Conservation (phyloP, 352 stramenopile genomes). For the Phytophthora hybrid region DNA sequence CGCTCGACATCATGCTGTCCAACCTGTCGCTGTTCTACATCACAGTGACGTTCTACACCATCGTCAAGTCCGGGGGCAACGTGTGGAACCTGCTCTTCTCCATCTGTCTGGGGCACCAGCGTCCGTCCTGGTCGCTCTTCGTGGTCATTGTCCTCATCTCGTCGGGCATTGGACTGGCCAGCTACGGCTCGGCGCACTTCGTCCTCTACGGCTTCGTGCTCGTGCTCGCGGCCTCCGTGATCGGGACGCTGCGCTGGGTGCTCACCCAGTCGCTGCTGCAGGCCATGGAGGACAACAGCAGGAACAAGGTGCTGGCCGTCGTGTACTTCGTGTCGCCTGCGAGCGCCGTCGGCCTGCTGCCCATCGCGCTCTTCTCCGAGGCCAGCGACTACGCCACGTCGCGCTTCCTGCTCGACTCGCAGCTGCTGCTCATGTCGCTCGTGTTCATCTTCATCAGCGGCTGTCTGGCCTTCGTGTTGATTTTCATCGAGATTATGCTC, state of each 20-base stretch:
- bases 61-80: slow-evolving; percentile 82
- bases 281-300: slow-evolving; percentile 56
- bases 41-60: slow-evolving; percentile 88
- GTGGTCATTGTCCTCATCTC: slow-evolving; percentile 75
- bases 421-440: slow-evolving; percentile 59
- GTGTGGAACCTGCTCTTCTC: slow-evolving; percentile 90
- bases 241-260: slow-evolving; percentile 82
- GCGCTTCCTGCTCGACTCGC: slow-evolving; percentile 61
- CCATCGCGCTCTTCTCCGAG: slow-evolving; percentile 70
- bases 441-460: slow-evolving; percentile 77
- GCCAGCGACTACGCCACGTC: slow-evolving; percentile 55
- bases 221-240: slow-evolving; percentile 73
- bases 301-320: slow-evolving; percentile 78
- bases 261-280: slow-evolving; percentile 86
- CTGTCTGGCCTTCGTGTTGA: slow-evolving; percentile 76
- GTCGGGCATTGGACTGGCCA: slow-evolving; percentile 72
- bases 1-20: slow-evolving; percentile 86
- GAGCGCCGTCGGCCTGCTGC: slow-evolving; percentile 74
- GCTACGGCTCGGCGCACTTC: slow-evolving; percentile 82
- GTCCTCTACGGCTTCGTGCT: slow-evolving; percentile 73
- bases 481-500: slow-evolving; percentile 86
- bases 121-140: slow-evolving; percentile 58
- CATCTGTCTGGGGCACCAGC: slow-evolving; percentile 77
- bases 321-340: slow-evolving; percentile 87
- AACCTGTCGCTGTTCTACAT: slow-evolving; percentile 90